Conservation (phyloP, 2,329 filamentous ascomycete species). For the Elsinoe fawcettii region DNA sequence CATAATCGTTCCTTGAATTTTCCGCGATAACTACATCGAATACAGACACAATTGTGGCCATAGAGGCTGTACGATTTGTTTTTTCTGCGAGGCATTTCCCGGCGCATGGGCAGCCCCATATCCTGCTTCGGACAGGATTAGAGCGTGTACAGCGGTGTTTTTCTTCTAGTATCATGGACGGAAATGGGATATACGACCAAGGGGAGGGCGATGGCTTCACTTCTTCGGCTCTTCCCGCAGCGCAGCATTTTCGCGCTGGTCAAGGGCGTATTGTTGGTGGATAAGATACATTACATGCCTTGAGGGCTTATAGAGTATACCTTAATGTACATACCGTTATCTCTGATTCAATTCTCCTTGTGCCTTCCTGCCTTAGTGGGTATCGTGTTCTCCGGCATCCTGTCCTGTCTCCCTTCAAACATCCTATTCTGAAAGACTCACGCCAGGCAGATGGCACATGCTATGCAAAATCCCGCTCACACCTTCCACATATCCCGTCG, state of each 20-base stretch:
- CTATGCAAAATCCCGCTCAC: slow-evolving; percentile 14
- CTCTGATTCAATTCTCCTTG: background rate
- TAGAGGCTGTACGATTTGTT: background rate
- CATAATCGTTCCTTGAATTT: background rate
- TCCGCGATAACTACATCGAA: background rate
- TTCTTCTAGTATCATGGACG: background rate
- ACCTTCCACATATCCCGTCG: slow-evolving; percentile 2
- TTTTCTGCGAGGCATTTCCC: background rate
- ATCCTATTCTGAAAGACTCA: background rate
- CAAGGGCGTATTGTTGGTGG: background rate
- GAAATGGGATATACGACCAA: no score
- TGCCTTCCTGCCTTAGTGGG: background rate
- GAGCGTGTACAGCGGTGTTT: slow-evolving; percentile 5
- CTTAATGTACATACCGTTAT: slow-evolving; percentile 11
- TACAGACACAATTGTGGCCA: background rate
- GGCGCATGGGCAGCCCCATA: background rate
- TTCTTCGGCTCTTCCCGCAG: slow-evolving; percentile 4
- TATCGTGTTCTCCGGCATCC: background rate
- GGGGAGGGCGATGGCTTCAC: no score
- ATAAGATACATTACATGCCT: slow-evolving; percentile 7
- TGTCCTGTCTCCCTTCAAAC: no score
- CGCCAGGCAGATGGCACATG: no score
- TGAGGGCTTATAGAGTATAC: slow-evolving; percentile 11
- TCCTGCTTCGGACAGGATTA: background rate
- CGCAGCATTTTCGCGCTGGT: no score